Conservation (phyloP, 768 basidiomycete genomes). For the Termitomyces sp. region DNA sequence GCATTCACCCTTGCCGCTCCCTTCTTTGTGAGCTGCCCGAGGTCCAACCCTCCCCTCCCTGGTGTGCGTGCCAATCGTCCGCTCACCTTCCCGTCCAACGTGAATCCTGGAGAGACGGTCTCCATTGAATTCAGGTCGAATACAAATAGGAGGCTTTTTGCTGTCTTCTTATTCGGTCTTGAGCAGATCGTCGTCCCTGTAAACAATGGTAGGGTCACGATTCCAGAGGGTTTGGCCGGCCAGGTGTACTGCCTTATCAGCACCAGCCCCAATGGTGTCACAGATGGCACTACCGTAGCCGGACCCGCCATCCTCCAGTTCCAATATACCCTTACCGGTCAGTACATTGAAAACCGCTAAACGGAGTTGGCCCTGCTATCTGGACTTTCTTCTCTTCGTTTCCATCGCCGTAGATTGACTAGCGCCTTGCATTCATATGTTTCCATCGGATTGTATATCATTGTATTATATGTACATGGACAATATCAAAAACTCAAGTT, state of each 20-base stretch:
- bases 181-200: slow-evolving; percentile 5
- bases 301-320: slow-evolving; percentile 11
- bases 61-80: slow-evolving; percentile 40
- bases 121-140: background rate
- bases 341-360: slow-evolving; percentile 1
- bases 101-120: slow-evolving; percentile 7
- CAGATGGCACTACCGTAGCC: slow-evolving; percentile 9
- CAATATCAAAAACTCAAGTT: background rate
- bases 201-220: slow-evolving; percentile 1
- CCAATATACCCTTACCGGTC: slow-evolving; percentile 1
- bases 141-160: background rate
- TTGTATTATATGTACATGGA: background rate
- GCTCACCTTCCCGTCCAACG: slow-evolving; percentile 24
- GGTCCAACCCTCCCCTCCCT: slow-evolving; percentile 40
- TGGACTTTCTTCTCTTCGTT: background rate
- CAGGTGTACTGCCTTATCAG: slow-evolving; percentile 9
- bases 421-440: background rate
- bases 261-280: slow-evolving; percentile 3
- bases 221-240: slow-evolving; percentile 6
- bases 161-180: slow-evolving; percentile 8
- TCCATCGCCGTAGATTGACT: background rate
- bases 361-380: background rate
- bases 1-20: slow-evolving; percentile 27
- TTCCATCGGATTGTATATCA: background rate
- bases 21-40: slow-evolving; percentile 48